phyloP scores from a whole-genome alignment of 2,329 filamentous ascomycete genomes.

The Aureobasidium pullulans region DNA sequence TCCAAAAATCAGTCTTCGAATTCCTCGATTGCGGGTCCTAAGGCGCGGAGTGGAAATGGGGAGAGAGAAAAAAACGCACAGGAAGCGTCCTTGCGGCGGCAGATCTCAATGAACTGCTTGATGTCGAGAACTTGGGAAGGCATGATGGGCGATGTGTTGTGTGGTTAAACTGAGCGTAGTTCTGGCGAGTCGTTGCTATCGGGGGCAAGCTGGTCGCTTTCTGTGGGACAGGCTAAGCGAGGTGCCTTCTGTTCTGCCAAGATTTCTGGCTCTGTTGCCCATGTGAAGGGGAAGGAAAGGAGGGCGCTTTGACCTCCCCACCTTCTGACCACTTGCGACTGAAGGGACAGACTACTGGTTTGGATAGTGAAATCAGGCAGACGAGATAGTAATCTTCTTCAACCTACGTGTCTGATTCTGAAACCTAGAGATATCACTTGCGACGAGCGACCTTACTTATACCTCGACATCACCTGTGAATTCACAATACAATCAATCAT shows the following conservation, averaged over 20 bases:
- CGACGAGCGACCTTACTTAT: background rate
- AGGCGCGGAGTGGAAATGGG: background rate
- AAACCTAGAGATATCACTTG: background rate
- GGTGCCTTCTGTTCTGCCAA: background rate
- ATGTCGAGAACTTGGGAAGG: slow-evolving; percentile 97
- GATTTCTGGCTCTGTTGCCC: background rate
- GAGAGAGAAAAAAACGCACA: slow-evolving; percentile 59
- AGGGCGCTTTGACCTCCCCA: background rate
- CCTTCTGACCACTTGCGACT: background rate
- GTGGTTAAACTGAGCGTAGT: background rate
- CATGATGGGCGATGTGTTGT: slow-evolving; percentile 63
- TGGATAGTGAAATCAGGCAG: background rate
- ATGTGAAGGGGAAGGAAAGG: background rate
- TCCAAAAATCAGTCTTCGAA: background rate
- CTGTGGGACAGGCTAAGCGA: slow-evolving; percentile 2
- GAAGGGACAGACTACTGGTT: background rate
- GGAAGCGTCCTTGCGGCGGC: slow-evolving; percentile 97
- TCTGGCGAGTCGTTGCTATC: background rate
- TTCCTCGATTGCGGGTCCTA: background rate
- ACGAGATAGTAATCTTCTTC: background rate
- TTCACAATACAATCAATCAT: background rate
- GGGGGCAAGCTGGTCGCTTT: background rate
- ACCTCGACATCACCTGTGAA: too few species aligned
- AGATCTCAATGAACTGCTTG: slow-evolving; percentile 99
- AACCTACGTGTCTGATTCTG: background rate